Evolutionary conservation across 306 rosid species (phyloP).

Genomic region (Quercus aquifolioides): DNA sequence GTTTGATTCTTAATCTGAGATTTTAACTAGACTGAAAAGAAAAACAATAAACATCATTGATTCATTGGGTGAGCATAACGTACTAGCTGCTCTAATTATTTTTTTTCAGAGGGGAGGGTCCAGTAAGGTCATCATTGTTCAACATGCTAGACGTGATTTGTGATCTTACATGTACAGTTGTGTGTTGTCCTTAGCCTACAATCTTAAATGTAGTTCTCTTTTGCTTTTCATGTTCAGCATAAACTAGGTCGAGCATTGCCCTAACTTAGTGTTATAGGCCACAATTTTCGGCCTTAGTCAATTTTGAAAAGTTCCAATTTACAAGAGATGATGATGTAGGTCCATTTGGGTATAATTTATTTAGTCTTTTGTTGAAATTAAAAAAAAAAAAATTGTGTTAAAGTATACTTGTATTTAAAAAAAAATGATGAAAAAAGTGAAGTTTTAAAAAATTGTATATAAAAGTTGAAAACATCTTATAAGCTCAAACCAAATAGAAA

Average conservation of each 20-base stretch:
- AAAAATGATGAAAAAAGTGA: accelerated
- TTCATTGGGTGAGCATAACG: background rate
- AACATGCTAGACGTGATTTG: background rate
- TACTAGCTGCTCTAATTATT: background rate
- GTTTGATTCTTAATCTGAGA: too few relatives aligned
- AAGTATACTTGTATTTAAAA: too few relatives aligned
- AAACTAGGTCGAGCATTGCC: background rate
- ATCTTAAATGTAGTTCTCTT: background rate
- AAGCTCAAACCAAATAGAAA: too few relatives aligned
- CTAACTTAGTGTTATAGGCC: background rate
- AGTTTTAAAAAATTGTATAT: too few relatives aligned
- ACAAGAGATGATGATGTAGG: background rate
- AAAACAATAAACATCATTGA: too few relatives aligned
- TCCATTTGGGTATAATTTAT: too few relatives aligned
- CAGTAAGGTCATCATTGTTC: background rate
- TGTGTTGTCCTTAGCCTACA: too few relatives aligned
- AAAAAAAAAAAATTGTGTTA: too few relatives aligned
- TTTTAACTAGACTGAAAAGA: too few relatives aligned
- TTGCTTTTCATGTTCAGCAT: background rate
- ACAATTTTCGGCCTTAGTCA: background rate
- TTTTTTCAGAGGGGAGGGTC: background rate
- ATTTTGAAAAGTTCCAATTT: background rate
- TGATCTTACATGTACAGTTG: background rate
- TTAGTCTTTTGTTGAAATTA: too few relatives aligned
- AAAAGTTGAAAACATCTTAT: too few relatives aligned